phyloP scores from a whole-genome alignment of 257 asterid species.

The Linderniella brevidens region DNA sequence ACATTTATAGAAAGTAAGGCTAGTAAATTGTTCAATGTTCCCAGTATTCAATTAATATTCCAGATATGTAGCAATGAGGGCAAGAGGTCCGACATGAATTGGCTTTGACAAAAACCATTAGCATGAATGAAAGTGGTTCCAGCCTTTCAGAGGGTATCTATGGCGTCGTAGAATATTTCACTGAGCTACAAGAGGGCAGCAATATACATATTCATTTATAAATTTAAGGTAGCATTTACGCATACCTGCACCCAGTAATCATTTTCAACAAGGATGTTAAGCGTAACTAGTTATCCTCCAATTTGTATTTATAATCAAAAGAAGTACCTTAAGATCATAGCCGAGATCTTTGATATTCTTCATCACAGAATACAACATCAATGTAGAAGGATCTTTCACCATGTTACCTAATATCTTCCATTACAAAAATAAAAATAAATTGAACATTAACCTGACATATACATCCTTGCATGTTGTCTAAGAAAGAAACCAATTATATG shows the following conservation, averaged over 20 bases:
- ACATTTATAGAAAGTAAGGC: no score
- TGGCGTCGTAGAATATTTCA: no score
- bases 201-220: no score
- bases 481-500: not conserved
- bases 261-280: not conserved
- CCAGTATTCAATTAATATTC: no score
- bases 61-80: no score
- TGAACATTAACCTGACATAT: not conserved
- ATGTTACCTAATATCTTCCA: conserved; percentile 78
- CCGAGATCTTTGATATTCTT: conserved; percentile 63
- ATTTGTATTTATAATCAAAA: not conserved
- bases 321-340: conserved; percentile 62
- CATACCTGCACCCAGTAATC: conserved; percentile 3
- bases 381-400: conserved; percentile 64
- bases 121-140: no score
- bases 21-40: no score
- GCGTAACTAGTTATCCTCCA: not conserved
- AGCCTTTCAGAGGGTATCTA: no score
- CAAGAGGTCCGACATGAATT: no score
- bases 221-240: not conserved
- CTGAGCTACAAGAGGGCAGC: no score
- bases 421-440: conserved; percentile 12
- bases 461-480: not conserved
- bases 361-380: conserved; percentile 73
- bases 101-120: no score